Evolutionary conservation across 768 basidiomycete species (phyloP), one percentile per base, ranked within the genome.

Genomic region (Macrolepiota dolichaula): DNA sequence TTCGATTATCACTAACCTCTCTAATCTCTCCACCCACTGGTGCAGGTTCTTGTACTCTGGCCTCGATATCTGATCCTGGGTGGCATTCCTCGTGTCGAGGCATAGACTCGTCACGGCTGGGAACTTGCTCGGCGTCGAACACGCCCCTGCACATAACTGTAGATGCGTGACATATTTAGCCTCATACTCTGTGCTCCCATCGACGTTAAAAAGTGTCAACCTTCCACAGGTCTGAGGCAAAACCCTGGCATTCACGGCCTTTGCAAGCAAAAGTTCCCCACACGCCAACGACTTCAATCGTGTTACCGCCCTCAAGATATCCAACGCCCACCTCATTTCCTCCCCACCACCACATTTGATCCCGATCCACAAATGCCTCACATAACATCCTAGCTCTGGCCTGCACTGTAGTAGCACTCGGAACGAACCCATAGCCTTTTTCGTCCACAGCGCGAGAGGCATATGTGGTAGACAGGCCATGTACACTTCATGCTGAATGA

Each of bases 341-440:
- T 61, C 59, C 6, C 37, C 42, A 15, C 55, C 59, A 38, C 38
- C 37, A 25, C 27, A 55, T 22, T 52, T 52, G 22, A 44, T 61
- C 22, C 59, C 53, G 15, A 74, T 68, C 76, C 76, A 77, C 42
- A 76, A 70, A 42, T 71, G 63, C 38, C 68, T 70, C 24, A 77
- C 63, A 19, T 73, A 62, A 13, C 50, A 52, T 25, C 65, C 37
- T 17, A 70, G 19, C n/a, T 63, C 50, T 15, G 66, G 57, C 15
- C 63, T 65, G 15, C 51, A 9, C 32, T 62, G 57, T 12, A 72
- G 58, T 50, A 72, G 51, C 10, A 65, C 61, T 53, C 66, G 62
- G 57, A 77, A 78, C 0, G 75, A 73, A 15, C 51, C 22, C 37
- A 78, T 61, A 55, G 74, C 73, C 57, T 70, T 69, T 24, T 69